Base-by-base conservation (phyloP, 2,329 filamentous ascomycete genomes). In the Fusarium drepaniforme region DNA sequence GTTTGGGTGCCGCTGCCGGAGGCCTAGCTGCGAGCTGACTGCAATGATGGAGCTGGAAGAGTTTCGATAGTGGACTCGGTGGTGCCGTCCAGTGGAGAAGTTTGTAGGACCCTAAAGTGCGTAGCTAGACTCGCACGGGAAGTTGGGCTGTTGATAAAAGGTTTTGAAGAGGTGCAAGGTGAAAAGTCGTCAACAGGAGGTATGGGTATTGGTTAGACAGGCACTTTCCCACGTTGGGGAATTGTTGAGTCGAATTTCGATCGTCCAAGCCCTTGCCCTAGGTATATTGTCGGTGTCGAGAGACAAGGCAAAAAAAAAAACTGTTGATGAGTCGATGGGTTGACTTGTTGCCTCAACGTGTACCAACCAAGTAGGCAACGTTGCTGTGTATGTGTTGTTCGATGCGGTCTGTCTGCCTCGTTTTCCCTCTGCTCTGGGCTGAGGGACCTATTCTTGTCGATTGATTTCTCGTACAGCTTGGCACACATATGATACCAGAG, bases 71-170 rank as follows among this genome's bases (percentile, higher is more conserved):
- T 72, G 70, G 60, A 51, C 42, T 75, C 72, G 73, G 73, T 73
- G 73, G 59, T 71, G 70, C 73, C 73, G 73, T 68, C 70, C 73
- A 61, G 73, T 67, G 73, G 73, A 64, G 73, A 60, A 64, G 51
- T 60, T 68, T 75, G 73, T 71, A 75, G 73, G 73, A 71, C 73
- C 73, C 73, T 75, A 75, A 75, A 75, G 65, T 68, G 56, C 56
- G 57, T 60, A 46, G 46, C 68, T 69, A 67, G 60, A 71, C 65
- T 73, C 62, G 38, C 69, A 64, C 49, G 56, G 69, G 70, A 72
- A 72, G 64, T 71, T 67, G 68, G 67, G 64, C 67, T 71, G 58
- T 72, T 61, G 70, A 68, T 72, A 69, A 68, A 68, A 71, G 49
- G 57, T 40, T 63, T 57, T 66, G 61, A 65, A 72, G 68, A 51